Percentiles rank a stretch among this genome's conserved stretches.
These are phyloP conservation scores for Dianthus caryophyllus DNA, from an alignment of 148 eudicot species.

Conservation along the genomic window DNA sequence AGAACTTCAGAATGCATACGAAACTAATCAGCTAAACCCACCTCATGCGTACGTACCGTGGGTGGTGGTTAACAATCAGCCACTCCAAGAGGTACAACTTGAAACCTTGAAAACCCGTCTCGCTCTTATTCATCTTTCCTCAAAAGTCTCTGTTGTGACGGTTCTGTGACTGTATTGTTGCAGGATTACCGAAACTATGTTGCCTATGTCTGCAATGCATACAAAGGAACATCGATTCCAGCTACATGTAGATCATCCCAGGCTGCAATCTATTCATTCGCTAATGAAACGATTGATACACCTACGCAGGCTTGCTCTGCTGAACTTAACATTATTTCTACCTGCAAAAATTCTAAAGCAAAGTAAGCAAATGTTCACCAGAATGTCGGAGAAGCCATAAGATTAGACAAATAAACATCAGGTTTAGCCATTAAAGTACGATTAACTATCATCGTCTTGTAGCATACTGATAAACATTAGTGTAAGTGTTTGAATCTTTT, in stretches of 20 bases:
- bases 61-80: conserved; percentile 62
- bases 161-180: conserved; percentile 6
- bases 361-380: conserved; percentile 15
- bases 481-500: neutral
- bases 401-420: neutral
- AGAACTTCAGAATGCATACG: conserved; percentile 51
- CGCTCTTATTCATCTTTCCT: neutral
- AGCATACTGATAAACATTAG: conserved; percentile 6
- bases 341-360: conserved; percentile 25
- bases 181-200: conserved; percentile 66
- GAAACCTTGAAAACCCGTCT: neutral
- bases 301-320: conserved; percentile 15
- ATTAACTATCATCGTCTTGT: neutral
- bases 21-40: conserved; percentile 58
- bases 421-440: neutral
- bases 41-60: conserved; percentile 76
- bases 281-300: neutral
- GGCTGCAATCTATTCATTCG: conserved; percentile 14
- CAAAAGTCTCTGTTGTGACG: neutral
- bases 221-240: conserved; percentile 46
- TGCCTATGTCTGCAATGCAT: conserved; percentile 60
- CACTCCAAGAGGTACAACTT: conserved; percentile 45
- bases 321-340: conserved; percentile 26
- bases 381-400: neutral
- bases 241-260: conserved; percentile 37